Percentiles rank a stretch among this genome's conserved stretches.
Conservation (phyloP, 768 basidiomycete species). For the Russula sp. region DNA sequence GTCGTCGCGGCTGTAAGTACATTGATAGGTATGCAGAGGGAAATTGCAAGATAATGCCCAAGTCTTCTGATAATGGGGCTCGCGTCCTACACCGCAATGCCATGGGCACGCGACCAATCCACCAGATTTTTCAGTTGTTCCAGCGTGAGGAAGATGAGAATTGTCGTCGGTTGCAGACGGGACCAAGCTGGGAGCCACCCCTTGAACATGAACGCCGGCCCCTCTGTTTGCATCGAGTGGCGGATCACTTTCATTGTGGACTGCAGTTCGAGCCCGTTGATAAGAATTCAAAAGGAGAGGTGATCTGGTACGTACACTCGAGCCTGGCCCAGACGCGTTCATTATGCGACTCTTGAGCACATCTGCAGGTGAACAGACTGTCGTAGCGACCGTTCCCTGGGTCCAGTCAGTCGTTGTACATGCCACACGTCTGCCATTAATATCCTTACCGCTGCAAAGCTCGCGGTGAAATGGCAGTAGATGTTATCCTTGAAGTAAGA, state of each 20-base stretch:
- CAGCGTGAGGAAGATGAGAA: conserved; percentile 79
- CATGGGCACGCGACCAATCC: conserved; percentile 41
- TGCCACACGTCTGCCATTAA: neutral
- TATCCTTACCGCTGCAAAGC: conserved; percentile 69
- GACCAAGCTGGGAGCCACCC: conserved; percentile 89
- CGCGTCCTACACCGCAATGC: conserved; percentile 10
- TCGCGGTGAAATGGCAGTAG: conserved; percentile 74
- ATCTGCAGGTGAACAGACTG: conserved; percentile 84
- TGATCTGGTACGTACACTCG: conserved; percentile 44
- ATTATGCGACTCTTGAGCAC: conserved; percentile 87
- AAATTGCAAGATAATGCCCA: neutral
- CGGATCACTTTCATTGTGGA: conserved; percentile 69
- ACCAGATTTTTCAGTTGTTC: conserved; percentile 74
- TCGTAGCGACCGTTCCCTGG: conserved; percentile 83
- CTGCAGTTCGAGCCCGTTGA: conserved; percentile 30
- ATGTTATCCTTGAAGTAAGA: conserved; percentile 78
- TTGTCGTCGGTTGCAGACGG: conserved; percentile 80
- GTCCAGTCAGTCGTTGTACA: neutral
- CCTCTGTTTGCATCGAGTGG: conserved; percentile 62
- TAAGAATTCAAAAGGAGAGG: neutral
- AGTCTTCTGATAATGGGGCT: neutral
- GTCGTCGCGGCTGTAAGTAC: conserved; percentile 9
- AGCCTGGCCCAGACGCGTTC: conserved; percentile 82
- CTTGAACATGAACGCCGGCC: conserved; percentile 88
- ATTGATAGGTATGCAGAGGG: conserved; percentile 11